These are phyloP conservation scores for Solanum virginianum DNA, from an alignment of 257 asterid species.

Conservation along the genomic window DNA sequence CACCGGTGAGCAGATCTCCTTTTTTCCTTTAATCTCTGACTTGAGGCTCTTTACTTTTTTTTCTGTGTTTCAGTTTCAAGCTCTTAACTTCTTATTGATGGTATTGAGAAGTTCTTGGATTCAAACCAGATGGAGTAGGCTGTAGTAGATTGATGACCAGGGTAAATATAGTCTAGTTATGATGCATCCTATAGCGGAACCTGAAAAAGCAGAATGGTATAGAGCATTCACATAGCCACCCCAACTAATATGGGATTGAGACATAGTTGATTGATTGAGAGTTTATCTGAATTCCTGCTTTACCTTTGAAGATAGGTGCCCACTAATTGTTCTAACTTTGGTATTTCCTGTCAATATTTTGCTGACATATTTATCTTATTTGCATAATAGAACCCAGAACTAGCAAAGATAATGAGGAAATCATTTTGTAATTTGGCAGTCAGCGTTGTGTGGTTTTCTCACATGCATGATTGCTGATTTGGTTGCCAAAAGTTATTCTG, in stretches of 20 bases:
- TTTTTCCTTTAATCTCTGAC: not conserved
- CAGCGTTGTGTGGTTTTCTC: not conserved
- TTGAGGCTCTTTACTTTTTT: not conserved
- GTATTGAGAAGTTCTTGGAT: not conserved
- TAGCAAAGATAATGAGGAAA: not conserved
- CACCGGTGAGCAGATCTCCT: slow-evolving; percentile 51
- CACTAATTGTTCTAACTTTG: not conserved
- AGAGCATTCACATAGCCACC: not conserved
- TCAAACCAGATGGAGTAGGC: not conserved
- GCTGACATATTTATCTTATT: not conserved
- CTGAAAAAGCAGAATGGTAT: not conserved
- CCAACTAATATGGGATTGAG: not conserved
- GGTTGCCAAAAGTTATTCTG: not conserved
- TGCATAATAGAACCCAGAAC: not conserved
- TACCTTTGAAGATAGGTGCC: not conserved
- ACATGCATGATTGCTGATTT: not conserved
- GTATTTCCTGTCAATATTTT: not conserved
- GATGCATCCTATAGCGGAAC: not conserved
- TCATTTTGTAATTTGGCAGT: not conserved
- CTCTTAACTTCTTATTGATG: not conserved
- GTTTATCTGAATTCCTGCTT: not conserved
- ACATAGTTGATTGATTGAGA: not conserved
- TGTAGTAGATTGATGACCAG: not conserved
- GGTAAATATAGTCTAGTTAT: not conserved
- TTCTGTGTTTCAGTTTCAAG: not conserved